Evolutionary conservation across 257 asterid species (phyloP).

Genomic region (Capsicum baccatum): DNA sequence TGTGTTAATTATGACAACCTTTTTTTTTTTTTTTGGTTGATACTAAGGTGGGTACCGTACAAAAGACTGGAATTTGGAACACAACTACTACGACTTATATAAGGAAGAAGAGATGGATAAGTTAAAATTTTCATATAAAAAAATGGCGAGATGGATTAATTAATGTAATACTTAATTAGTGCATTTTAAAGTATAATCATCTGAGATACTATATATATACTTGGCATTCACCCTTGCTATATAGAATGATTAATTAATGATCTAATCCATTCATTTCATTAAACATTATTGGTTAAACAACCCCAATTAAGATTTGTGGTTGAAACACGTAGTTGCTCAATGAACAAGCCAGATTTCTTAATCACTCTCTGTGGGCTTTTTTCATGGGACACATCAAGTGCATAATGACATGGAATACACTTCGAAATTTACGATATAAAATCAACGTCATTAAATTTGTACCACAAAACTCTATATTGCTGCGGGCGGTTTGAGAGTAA

Average conservation of each 20-base stretch:
- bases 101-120: not conserved
- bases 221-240: not conserved
- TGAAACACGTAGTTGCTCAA: not conserved
- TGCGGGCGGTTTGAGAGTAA: accelerated
- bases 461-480: not conserved
- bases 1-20: not conserved
- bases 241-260: not conserved
- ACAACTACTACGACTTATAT: not conserved
- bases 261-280: not conserved
- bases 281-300: not conserved
- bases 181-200: not conserved
- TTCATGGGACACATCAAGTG: not conserved
- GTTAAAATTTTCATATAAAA: not conserved
- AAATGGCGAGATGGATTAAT: not conserved
- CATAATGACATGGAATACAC: not conserved
- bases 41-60: not conserved
- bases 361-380: not conserved
- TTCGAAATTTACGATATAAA: not conserved
- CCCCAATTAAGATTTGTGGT: conserved; percentile 5
- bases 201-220: not conserved
- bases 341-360: not conserved
- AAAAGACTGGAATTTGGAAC: not conserved
- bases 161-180: not conserved
- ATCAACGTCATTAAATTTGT: not conserved
- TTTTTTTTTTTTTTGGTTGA: not conserved